Percentiles rank a stretch among this genome's conserved stretches.
Conservation (phyloP, 768 basidiomycete genomes). For the Suillus fuscotomentosus region DNA sequence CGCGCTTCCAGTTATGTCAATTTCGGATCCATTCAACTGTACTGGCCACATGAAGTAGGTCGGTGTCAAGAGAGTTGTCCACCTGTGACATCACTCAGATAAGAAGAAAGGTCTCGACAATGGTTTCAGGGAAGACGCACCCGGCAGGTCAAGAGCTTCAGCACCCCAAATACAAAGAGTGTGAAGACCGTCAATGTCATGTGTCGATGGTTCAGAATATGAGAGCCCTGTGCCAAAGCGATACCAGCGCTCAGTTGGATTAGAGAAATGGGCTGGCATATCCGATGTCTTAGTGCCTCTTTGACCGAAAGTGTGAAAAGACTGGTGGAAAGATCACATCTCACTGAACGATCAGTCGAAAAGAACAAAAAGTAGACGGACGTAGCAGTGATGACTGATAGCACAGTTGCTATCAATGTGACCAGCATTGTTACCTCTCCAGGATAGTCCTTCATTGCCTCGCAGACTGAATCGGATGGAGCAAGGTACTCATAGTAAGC, state of each 20-base stretch:
- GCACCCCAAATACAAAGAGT: not conserved
- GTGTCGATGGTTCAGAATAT: not conserved
- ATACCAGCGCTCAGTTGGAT: constrained; percentile 3
- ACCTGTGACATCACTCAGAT: not conserved
- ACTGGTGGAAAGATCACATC: not conserved
- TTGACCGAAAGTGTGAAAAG: constrained; percentile 7
- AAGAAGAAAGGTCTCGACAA: not conserved
- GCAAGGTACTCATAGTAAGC: constrained; percentile 1
- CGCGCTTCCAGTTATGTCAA: constrained; percentile 4
- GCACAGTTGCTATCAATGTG: constrained; percentile 3
- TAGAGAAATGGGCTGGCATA: constrained; percentile 11
- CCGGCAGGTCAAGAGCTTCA: constrained; percentile 9
- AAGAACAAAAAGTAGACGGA: not conserved
- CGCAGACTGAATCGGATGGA: not conserved
- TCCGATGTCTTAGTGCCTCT: constrained; percentile 11
- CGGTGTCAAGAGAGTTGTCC: constrained; percentile 14
- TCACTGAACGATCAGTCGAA: not conserved
- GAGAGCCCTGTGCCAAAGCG: constrained; percentile 4
- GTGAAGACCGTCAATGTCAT: not conserved
- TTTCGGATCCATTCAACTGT: constrained; percentile 4
- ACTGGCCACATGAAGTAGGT: not conserved
- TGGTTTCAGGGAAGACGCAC: not conserved
- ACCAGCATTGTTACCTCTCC: constrained; percentile 4
- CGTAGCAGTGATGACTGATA: not conserved
- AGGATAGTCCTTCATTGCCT: not conserved